phyloP scores from a whole-genome alignment of 305 asterid species.

The Fraxinus paxiana region DNA sequence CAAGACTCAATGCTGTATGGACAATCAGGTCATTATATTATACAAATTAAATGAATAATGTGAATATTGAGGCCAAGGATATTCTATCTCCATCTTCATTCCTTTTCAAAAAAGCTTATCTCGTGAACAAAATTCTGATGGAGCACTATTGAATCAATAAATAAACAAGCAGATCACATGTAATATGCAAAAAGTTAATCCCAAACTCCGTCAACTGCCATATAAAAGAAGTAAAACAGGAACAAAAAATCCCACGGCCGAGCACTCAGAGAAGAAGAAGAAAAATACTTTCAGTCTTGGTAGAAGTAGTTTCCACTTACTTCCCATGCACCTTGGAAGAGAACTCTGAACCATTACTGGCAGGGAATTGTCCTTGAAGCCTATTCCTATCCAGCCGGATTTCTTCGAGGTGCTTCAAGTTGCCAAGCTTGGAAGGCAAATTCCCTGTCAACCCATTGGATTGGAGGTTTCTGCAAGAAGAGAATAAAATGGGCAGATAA shows the following conservation, averaged over 20 bases:
- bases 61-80: background rate
- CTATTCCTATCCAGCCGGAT: conserved; percentile 80
- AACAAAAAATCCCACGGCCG: background rate
- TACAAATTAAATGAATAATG: background rate
- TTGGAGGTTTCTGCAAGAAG: conserved; percentile 64
- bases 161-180: background rate
- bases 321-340: conserved; percentile 39
- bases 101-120: background rate
- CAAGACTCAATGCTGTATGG: background rate
- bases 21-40: background rate
- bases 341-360: conserved; percentile 47
- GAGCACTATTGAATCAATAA: background rate
- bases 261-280: background rate
- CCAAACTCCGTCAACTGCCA: background rate
- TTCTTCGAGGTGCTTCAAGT: conserved; percentile 66
- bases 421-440: conserved; percentile 75
- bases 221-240: background rate
- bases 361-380: conserved; percentile 67
- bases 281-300: background rate
- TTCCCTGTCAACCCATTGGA: conserved; percentile 81
- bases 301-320: conserved; percentile 40
- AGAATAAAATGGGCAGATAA: conserved; percentile 5
- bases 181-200: background rate
- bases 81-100: background rate
- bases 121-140: background rate